Evolutionary conservation across 2,329 filamentous ascomycete species (phyloP), one percentile per base, ranked within the genome.

Genomic region (Fusarium nanum): DNA sequence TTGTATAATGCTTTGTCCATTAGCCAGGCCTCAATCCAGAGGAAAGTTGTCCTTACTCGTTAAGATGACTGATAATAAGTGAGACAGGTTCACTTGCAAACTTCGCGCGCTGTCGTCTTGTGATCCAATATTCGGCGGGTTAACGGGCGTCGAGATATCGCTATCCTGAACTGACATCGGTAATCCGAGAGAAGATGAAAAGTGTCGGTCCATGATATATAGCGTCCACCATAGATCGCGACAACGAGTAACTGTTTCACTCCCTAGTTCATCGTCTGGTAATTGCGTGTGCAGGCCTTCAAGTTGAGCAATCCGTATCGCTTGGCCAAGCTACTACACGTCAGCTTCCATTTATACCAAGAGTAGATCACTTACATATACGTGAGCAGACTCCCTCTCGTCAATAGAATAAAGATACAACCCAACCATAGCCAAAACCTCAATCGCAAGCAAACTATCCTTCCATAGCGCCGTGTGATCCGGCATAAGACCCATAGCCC

Each of bases 221-320:
- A 81, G 53, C 0, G 80, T 80, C 80, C 81, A 81, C 81, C 81
- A 83, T 3, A 82, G 67, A 58, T 78, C 77, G 2, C 79, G 78
- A 44, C 79, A 82, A 1, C 75, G 73, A 0, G 70, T 65, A 1
- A 81, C 75, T 0, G 77, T 79, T 16, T 75, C 73, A 8, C 60
- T 41, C 0, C 78, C 78, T 1, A 82, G 74, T 27, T 78, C 78
- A 4, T 75, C 71, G 27, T 81, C 79, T 0, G 80, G 80, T 1
- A 83, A 73, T 22, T 81, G 76, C 1, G 81, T 82, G 37, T 83
- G 81, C 6, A 83, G 27, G 0, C 81, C 80, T 61, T 82, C 80
- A 2, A 82, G n/a, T 16, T 81, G 80, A 4, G 81, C 81, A 4
- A 82, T 81, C 5, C 80, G 77, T 18, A 82, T 76, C 7, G 80